Base-by-base conservation (phyloP, 331 rosid species). In the Acacia pycnantha region DNA sequence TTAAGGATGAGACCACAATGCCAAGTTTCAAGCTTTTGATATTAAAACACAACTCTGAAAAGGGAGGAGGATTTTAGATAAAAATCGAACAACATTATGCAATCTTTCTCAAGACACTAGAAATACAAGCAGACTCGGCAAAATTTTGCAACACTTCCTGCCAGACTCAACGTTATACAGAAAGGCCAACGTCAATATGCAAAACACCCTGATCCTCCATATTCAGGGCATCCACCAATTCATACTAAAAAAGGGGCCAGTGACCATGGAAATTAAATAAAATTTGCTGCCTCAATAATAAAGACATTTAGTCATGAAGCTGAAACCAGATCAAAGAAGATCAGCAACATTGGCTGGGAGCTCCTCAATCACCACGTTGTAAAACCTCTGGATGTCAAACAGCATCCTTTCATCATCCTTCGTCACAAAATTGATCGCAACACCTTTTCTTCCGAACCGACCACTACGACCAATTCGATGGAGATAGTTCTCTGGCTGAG, bases 401-500 rank as follows among this genome's bases (percentile, higher is more conserved):
- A 91, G 74, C 93, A 88, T 91, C 84, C 91, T 88, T 1, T 83
- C 91, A 19, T 88, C 95, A 27, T 89, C 95, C 66, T 4, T 46
- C 37, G 93, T 89, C 77, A 91, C 94, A 8, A 91, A 91, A 81
- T 89, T 91, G 83, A 91, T 91, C 47, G 93, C 95, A 80, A 87
- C 93, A 73, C 93, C 95, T 79, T 91, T 89, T 71, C 95, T 86
- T 22, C 95, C 93, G 48, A 86, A 91, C 40, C 91, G 84, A 35
- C 95, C 93, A 88, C 95, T 91, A 81, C 93, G 87, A 74, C 95
- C 95, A 75, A 91, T 91, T 26, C 93, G 89, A 80, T 86, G 93
- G 59, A 91, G 95, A 83, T 91, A 91, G 83, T 89, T 91, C 85
- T 91, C 95, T 0, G 95, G 92, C 72, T 91, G 93, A 66, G 95